Conservation (phyloP, 805 yeast species). For the Suhomyces sp. region DNA sequence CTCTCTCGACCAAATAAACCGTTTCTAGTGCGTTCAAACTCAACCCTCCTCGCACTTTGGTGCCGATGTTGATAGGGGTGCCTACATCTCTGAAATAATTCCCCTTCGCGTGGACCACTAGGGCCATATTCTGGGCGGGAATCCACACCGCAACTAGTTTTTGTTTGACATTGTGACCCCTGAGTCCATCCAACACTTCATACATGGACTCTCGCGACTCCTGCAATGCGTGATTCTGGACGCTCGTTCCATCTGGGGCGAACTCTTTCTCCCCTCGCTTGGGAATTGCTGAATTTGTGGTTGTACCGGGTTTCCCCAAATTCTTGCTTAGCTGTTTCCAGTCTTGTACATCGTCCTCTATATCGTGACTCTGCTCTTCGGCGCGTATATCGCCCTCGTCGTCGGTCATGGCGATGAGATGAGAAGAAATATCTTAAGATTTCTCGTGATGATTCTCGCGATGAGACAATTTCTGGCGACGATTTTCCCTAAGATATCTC, state of each 20-base stretch:
- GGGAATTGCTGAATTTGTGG: slow-evolving; percentile 41
- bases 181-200: slow-evolving; percentile 50
- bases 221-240: slow-evolving; percentile 48
- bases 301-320: slow-evolving; percentile 4
- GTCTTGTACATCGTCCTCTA: slow-evolving; percentile 49
- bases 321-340: slow-evolving; percentile 40
- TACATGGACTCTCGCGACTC: slow-evolving; percentile 71
- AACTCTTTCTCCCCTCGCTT: slow-evolving; percentile 83
- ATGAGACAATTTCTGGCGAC: neutral
- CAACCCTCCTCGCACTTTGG: slow-evolving; percentile 24
- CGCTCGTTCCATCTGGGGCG: slow-evolving; percentile 71
- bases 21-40: slow-evolving; percentile 66
- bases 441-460: neutral
- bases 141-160: slow-evolving; percentile 51
- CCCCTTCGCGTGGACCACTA: slow-evolving; percentile 58
- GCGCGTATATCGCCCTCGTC: slow-evolving; percentile 8
- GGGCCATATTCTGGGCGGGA: slow-evolving; percentile 21
- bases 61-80: slow-evolving; percentile 30
- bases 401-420: neutral
- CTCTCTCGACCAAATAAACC: slow-evolving; percentile 78
- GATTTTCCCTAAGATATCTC: too few species aligned
- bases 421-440: too few species aligned
- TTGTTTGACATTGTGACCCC: slow-evolving; percentile 51
- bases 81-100: slow-evolving; percentile 76
- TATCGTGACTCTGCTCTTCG: slow-evolving; percentile 18